phyloP scores from a whole-genome alignment of 2,329 filamentous ascomycete species.

The Colletotrichum euphorbiae region DNA sequence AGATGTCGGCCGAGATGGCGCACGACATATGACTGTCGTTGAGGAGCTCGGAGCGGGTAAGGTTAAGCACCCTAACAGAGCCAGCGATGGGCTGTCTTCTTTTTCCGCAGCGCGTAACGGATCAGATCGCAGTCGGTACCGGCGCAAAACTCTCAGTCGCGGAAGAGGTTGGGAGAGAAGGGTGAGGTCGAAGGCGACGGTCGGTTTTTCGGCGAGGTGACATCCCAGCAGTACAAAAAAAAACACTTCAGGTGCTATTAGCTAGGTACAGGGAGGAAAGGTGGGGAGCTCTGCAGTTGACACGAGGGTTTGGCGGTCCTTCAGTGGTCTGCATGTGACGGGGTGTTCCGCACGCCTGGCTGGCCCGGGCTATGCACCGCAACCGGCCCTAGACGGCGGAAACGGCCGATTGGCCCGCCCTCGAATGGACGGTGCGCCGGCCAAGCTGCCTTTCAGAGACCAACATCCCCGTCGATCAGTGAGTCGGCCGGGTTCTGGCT shows the following conservation, averaged over 20 bases:
- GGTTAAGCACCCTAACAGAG: neutral
- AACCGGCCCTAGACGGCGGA: constrained; percentile 34
- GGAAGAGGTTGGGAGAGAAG: neutral
- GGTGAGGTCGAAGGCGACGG: neutral
- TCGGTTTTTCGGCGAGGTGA: constrained; percentile 24
- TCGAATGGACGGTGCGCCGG: constrained; percentile 28
- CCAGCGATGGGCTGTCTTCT: constrained; percentile 16
- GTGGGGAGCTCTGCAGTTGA: constrained; percentile 35
- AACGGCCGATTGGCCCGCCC: constrained; percentile 28
- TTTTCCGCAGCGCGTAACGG: constrained; percentile 13
- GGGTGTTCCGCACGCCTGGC: constrained; percentile 28
- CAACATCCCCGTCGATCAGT: constrained; percentile 27
- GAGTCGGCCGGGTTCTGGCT: constrained; percentile 26
- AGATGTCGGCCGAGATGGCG: constrained; percentile 35
- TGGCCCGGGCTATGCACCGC: constrained; percentile 20
- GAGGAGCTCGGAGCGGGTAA: neutral
- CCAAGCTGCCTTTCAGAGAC: constrained; percentile 21
- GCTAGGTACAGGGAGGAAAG: neutral
- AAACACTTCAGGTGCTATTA: constrained; percentile 36
- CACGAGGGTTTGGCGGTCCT: constrained; percentile 27
- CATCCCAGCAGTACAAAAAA: constrained; percentile 22
- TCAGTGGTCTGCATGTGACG: constrained; percentile 27
- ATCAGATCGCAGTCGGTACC: neutral
- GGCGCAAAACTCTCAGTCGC: constrained; percentile 21
- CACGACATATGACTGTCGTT: constrained; percentile 28